Base-by-base conservation (phyloP, 2,329 filamentous ascomycete genomes). In the Ophiosphaerella narmari region DNA sequence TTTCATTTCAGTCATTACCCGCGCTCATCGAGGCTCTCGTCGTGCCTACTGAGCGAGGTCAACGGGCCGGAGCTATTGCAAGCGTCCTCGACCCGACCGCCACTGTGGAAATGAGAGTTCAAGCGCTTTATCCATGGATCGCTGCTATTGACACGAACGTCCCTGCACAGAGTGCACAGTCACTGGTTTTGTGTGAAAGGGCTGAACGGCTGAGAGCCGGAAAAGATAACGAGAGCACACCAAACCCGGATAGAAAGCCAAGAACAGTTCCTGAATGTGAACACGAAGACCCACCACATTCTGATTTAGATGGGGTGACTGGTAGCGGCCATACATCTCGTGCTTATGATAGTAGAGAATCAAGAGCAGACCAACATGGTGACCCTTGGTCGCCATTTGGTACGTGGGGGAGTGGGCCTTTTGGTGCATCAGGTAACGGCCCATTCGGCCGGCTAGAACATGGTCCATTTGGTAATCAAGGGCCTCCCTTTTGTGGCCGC, bases 51-150 rank as follows among this genome's bases (percentile, higher is more conserved):
- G 56, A 61, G 18, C 45, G 63, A 4, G 63, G 66, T 7, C 60
- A 67, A 33, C 44, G 57, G 13, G 58, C 51, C 32, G 62, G 48
- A n/a, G 57, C 62, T 12, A 37, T 65, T 12, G 58, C 49, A 1
- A 59, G 54, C 36, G 50, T 57, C 1, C 35, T 61, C 1, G 61
- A 68, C 39, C 21, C 14, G 5, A 35, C 26, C 6, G 53, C 21
- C 13, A 57, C 58, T 13, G 40, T 45, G 14, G 54, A 52, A n/a
- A 49, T 52, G 38, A 59, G 60, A n/a, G 67, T 66, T 3, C 46
- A 59, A 34, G 60, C 59, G 7, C 43, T 72, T 21, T 49, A 67
- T 43, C 70, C 70, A 1, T 71, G 64, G 63, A 54, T 67, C 12
- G 68, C 69, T 47, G 43, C 55, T 8, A 53, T 73, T 7, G 63